Conservation (phyloP, 768 basidiomycete genomes). For the Russula abietina region DNA sequence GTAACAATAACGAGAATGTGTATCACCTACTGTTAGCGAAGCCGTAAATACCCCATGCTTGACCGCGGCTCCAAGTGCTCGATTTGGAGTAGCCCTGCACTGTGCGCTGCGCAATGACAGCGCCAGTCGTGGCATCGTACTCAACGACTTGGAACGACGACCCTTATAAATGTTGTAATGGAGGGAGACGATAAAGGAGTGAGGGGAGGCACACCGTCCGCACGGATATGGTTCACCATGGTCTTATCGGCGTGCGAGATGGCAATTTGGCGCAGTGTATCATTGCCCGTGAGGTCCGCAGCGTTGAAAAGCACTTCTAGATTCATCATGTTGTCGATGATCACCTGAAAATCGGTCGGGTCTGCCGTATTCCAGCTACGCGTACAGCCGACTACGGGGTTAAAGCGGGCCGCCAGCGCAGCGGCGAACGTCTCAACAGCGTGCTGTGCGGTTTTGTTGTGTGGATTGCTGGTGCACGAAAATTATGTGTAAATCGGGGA, state of each 20-base stretch:
- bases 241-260: constrained; percentile 61
- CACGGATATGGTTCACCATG: constrained; percentile 57
- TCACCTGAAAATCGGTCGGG: constrained; percentile 59
- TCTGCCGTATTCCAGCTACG: constrained; percentile 61
- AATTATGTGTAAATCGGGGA: not conserved
- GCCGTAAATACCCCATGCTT: constrained; percentile 67
- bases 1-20: not conserved
- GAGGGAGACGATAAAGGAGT: not conserved
- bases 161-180: constrained; percentile 24
- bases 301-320: constrained; percentile 39
- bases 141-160: constrained; percentile 51
- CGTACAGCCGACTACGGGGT: constrained; percentile 56
- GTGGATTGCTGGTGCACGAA: constrained; percentile 42
- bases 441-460: constrained; percentile 48
- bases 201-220: constrained; percentile 43
- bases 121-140: constrained; percentile 60
- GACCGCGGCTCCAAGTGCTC: constrained; percentile 71
- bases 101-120: constrained; percentile 50
- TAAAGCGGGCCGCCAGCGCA: constrained; percentile 53
- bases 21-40: constrained; percentile 55
- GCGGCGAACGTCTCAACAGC: constrained; percentile 54
- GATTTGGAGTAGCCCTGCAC: constrained; percentile 54
- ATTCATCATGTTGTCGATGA: constrained; percentile 73
- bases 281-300: constrained; percentile 52
- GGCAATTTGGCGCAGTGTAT: constrained; percentile 47